Percentiles rank a stretch among this genome's conserved stretches.
phyloP scores from a whole-genome alignment of 2,329 filamentous ascomycete species.

The Fusarium anguioides region DNA sequence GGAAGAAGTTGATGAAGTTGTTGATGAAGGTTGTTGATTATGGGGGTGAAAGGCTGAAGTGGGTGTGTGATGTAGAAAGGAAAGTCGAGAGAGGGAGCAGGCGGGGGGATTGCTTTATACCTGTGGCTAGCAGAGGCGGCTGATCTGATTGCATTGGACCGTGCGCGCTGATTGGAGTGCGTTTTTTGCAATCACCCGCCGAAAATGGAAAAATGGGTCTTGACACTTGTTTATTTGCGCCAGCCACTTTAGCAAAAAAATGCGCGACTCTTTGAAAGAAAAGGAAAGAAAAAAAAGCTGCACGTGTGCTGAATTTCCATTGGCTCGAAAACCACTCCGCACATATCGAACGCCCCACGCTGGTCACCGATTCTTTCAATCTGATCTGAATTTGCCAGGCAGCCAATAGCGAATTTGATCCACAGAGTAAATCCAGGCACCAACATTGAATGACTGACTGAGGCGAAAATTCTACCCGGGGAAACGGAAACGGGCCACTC shows the following conservation, averaged over 20 bases:
- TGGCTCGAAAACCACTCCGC: conserved; percentile 32
- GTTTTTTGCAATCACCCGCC: conserved; percentile 41
- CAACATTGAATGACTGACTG: background rate
- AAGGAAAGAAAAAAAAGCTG: conserved; percentile 22
- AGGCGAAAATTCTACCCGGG: conserved; percentile 21
- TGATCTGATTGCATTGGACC: conserved; percentile 51
- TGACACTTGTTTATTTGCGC: conserved; percentile 1
- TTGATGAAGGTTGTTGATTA: conserved; percentile 42
- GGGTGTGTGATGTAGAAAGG: conserved; percentile 57
- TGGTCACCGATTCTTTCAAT: conserved; percentile 6
- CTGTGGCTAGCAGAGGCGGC: conserved; percentile 50
- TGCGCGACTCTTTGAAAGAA: conserved; percentile 15
- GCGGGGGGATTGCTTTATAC: conserved; percentile 61
- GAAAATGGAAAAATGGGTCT: conserved; percentile 38
- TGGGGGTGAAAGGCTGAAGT: conserved; percentile 48
- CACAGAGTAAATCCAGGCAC: conserved; percentile 20
- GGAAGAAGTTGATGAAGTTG: conserved; percentile 46
- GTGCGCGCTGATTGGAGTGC: conserved; percentile 41
- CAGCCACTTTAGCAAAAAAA: conserved; percentile 30
- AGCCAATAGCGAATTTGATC: conserved; percentile 33
- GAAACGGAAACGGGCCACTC: conserved; percentile 18
- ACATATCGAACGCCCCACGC: conserved; percentile 6
- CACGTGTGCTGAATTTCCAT: conserved; percentile 44
- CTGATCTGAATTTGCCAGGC: conserved; percentile 19
- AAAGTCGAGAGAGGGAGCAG: conserved; percentile 51